A percentile compares a stretch with the other conserved stretches of the same genome.
phyloP scores from a whole-genome alignment of 768 basidiomycete genomes.

The Clathrus columnatus region DNA sequence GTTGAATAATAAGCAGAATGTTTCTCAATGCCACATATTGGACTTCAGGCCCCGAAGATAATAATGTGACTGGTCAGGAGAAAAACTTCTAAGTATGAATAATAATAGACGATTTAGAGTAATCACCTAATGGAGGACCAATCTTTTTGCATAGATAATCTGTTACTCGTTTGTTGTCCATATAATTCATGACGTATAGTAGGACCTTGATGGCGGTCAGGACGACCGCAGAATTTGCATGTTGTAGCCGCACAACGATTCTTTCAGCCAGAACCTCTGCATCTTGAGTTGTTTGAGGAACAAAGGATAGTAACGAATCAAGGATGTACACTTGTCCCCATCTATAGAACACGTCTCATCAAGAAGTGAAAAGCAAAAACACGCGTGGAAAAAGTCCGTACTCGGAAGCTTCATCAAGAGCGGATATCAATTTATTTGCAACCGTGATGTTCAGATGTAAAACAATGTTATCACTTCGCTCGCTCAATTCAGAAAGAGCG shows the following conservation, averaged over 20 bases:
- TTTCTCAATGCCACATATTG: constrained; percentile 97
- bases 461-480: constrained; percentile 88
- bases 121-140: constrained; percentile 88
- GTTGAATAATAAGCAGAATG: constrained; percentile 94
- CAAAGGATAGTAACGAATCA: constrained; percentile 86
- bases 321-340: constrained; percentile 99
- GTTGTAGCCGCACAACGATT: constrained; percentile 86
- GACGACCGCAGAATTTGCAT: constrained; percentile 99
- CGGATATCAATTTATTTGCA: constrained; percentile 83
- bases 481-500: constrained; percentile 92
- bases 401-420: constrained; percentile 96
- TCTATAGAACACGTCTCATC: constrained; percentile 33
- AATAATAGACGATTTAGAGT: background rate
- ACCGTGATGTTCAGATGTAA: constrained; percentile 82
- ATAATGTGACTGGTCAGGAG: constrained; percentile 61
- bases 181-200: constrained; percentile 98
- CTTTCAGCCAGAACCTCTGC: constrained; percentile 95
- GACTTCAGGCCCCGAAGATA: constrained; percentile 96
- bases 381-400: constrained; percentile 34
- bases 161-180: constrained; percentile 79
- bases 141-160: constrained; percentile 94
- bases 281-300: constrained; percentile 81
- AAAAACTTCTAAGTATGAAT: constrained; percentile 5
- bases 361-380: constrained; percentile 1
- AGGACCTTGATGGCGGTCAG: constrained; percentile 96